A percentile compares a stretch with the other conserved stretches of the same genome.
These are phyloP conservation scores for Xylariaceae sp. DNA, from an alignment of 2,329 filamentous ascomycete species.

Conservation along the genomic window DNA sequence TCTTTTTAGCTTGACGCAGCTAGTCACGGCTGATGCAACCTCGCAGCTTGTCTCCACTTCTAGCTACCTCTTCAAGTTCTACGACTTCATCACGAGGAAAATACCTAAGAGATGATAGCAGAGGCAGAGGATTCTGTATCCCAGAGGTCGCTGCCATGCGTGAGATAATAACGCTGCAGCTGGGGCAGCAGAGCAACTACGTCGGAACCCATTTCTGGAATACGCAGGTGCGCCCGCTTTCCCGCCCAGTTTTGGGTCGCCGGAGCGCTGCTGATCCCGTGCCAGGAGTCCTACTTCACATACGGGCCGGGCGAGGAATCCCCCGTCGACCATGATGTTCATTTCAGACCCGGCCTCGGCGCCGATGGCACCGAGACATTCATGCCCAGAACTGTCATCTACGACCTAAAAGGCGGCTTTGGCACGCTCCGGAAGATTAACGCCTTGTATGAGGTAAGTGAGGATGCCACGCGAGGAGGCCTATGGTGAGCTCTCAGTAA, in stretches of 20 bases:
- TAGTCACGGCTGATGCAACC: too few species aligned
- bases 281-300: conserved; percentile 92
- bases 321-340: conserved; percentile 72
- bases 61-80: too few species aligned
- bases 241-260: conserved; percentile 1
- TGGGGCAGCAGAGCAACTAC: conserved; percentile 90
- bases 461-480: conserved; percentile 23
- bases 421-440: conserved; percentile 83
- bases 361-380: conserved; percentile 84
- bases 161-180: conserved; percentile 89
- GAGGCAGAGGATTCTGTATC: too few species aligned
- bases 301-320: conserved; percentile 63
- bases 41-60: too few species aligned
- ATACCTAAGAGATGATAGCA: too few species aligned
- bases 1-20: too few species aligned
- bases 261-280: not conserved
- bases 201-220: conserved; percentile 98
- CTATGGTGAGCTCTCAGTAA: conserved; percentile 28
- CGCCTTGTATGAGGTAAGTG: conserved; percentile 64
- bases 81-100: too few species aligned
- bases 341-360: conserved; percentile 78
- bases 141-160: too few species aligned
- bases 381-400: conserved; percentile 84
- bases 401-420: conserved; percentile 91
- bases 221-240: conserved; percentile 53